Evolutionary conservation across 2,329 filamentous ascomycete species (phyloP).

Genomic region (Ilyonectria sp.): DNA sequence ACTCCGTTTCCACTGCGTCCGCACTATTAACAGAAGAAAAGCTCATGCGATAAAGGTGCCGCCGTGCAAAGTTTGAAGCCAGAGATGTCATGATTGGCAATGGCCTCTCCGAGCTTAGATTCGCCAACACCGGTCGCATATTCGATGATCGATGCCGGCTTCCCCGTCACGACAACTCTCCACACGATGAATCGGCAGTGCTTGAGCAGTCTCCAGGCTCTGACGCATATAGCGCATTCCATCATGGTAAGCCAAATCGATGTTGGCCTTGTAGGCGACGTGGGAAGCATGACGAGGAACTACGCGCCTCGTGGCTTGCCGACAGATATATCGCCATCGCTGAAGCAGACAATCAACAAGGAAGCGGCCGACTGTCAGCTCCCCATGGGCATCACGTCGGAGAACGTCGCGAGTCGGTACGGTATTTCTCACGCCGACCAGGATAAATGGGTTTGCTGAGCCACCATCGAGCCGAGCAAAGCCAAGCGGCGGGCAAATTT

Average conservation of each 20-base stretch:
- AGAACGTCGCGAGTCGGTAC: conserved; percentile 88
- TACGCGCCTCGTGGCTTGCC: conserved; percentile 87
- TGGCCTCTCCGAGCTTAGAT: conserved; percentile 90
- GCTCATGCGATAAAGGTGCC: conserved; percentile 35
- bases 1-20: fast-evolving
- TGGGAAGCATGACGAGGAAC: conserved; percentile 96
- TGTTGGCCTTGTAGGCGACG: conserved; percentile 85
- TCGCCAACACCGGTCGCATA: conserved; percentile 91
- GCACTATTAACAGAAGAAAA: fast-evolving
- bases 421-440: conserved; percentile 80
- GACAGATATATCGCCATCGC: conserved; percentile 80
- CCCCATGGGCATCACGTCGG: conserved; percentile 93
- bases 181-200: conserved; percentile 92
- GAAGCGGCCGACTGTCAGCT: conserved; percentile 90
- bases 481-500: conserved; percentile 78
- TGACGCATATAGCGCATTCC: conserved; percentile 80
- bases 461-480: conserved; percentile 79
- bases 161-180: conserved; percentile 78
- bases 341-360: conserved; percentile 73
- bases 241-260: conserved; percentile 82
- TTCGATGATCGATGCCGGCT: conserved; percentile 87
- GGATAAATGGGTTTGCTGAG: conserved; percentile 82
- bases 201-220: conserved; percentile 82
- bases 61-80: conserved; percentile 62
- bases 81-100: conserved; percentile 81